Evolutionary conservation across 1,284 basidiomycete genomes (phyloP), one percentile per base, ranked within the genome.

Genomic region (Trichosporon sp.): DNA sequence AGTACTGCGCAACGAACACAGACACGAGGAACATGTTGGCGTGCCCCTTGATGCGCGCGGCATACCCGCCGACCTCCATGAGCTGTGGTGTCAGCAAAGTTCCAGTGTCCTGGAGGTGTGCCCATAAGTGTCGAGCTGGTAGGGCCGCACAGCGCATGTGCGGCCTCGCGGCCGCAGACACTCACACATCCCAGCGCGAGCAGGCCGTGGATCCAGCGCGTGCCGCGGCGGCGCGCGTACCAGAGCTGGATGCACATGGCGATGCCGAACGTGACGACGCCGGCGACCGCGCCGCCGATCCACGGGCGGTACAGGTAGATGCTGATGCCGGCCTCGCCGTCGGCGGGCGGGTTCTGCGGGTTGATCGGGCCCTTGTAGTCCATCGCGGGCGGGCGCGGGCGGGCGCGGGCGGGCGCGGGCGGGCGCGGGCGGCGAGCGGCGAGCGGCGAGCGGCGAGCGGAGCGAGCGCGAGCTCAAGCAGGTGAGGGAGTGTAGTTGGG

Each of bases 241-340:
- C 69, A 74, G 0, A 73, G 47, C 63, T 83, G 79, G 12, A 74
- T 72, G 31, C 80, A 23, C 62, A 80, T 65, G 0, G 74, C 72
- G 62, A 81, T 56, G 4, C 70, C 74, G 67, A 83, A 84, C 0
- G 78, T 74, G 58, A 79, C 66, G 8, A 75, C 68, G 9, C 77
- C 80, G 4, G 80, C 71, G 21, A 78, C 67, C 8, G 75, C 80
- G 15, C 80, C 73, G 7, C 75, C 75, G 27, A 78, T 63, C 23
- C 76, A 77, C 2, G 83, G 83, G 2, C 73, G 68, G 73, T 83
- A 84, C 53, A 81, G 80, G 65, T 81, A 83, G 72, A 83, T 80
- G 25, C 75, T 75, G 70, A 84, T 77, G 15, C 62, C 23, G 4
- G 82, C 75, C 69, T 83, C 80, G 25, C 78, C 80, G 23, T 71